These are phyloP conservation scores for Breviolum minutum DNA, from an alignment of 73 alveolate genomes.

Conservation along the genomic window DNA sequence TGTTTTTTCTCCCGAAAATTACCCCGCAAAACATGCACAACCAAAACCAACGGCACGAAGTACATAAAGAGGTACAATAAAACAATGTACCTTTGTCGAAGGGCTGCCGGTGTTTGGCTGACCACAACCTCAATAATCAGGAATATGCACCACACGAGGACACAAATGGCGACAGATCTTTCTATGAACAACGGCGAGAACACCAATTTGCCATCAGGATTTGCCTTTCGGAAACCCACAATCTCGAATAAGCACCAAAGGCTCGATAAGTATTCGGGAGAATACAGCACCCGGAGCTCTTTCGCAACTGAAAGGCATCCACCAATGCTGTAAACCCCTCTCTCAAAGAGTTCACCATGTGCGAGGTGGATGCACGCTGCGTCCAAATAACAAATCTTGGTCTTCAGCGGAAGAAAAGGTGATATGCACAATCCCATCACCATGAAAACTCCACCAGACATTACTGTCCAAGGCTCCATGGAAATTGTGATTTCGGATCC, in stretches of 20 bases:
- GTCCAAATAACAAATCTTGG: neutral
- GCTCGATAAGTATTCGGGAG: slow-evolving; percentile 14
- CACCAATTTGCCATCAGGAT: slow-evolving; percentile 4
- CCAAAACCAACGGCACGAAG: neutral
- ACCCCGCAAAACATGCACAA: slow-evolving; percentile 20
- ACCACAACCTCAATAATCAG: neutral
- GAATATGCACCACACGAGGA: neutral
- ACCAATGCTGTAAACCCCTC: slow-evolving; percentile 42
- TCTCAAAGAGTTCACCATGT: slow-evolving; percentile 2
- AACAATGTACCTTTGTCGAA: neutral
- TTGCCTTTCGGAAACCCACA: slow-evolving; percentile 4
- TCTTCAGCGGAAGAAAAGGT: neutral
- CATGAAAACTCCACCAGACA: neutral
- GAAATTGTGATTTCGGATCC: neutral
- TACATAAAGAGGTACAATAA: neutral
- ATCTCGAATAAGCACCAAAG: slow-evolving; percentile 29
- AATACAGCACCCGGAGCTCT: slow-evolving; percentile 37
- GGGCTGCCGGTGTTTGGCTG: neutral
- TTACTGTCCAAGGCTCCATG: neutral
- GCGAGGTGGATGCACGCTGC: slow-evolving; percentile 45
- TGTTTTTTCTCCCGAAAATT: slow-evolving; percentile 22
- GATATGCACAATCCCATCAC: neutral
- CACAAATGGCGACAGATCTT: neutral
- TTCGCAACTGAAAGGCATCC: slow-evolving; percentile 23
- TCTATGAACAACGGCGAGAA: slow-evolving; percentile 31